Evolutionary conservation across 768 basidiomycete genomes (phyloP).

Genomic region (Rhodotorula diobovata): DNA sequence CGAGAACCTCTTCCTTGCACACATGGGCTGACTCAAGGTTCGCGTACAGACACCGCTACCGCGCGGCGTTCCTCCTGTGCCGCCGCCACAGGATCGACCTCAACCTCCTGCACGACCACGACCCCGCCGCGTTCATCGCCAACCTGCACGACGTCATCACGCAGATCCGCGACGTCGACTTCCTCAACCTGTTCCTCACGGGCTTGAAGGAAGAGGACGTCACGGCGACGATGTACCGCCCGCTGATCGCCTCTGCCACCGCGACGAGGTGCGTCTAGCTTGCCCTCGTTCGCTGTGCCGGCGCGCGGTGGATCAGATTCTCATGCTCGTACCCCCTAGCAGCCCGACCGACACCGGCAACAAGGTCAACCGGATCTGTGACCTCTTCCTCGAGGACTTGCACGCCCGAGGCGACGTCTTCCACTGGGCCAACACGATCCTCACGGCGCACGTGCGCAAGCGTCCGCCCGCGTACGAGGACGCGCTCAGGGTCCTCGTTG

Average conservation of each 20-base stretch:
- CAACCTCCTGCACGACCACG: conserved; percentile 77
- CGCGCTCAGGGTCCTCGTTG: conserved; percentile 68
- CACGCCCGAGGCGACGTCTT: conserved; percentile 62
- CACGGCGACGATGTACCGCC: conserved; percentile 44
- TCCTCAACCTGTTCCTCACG: conserved; percentile 86
- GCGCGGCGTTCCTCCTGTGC: conserved; percentile 83
- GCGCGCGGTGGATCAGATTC: no score
- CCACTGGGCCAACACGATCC: conserved; percentile 80
- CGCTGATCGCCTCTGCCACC: not conserved
- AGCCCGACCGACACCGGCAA: conserved; percentile 36
- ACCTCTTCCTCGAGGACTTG: conserved; percentile 66
- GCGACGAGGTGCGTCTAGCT: not conserved
- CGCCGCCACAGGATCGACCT: conserved; percentile 90
- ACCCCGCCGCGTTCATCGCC: conserved; percentile 62
- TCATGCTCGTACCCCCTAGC: no score
- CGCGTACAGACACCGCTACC: conserved; percentile 61
- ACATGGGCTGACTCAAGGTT: not conserved
- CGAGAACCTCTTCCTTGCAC: no score
- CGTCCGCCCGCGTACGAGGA: conserved; percentile 85
- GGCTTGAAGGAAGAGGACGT: conserved; percentile 60
- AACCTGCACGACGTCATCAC: conserved; percentile 66
- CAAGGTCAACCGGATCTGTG: conserved; percentile 66
- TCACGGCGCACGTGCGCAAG: conserved; percentile 90
- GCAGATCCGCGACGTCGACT: conserved; percentile 82
- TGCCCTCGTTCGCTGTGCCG: no score